Evolutionary conservation across 768 basidiomycete genomes (phyloP).

Genomic region (Lactarius psammicola): DNA sequence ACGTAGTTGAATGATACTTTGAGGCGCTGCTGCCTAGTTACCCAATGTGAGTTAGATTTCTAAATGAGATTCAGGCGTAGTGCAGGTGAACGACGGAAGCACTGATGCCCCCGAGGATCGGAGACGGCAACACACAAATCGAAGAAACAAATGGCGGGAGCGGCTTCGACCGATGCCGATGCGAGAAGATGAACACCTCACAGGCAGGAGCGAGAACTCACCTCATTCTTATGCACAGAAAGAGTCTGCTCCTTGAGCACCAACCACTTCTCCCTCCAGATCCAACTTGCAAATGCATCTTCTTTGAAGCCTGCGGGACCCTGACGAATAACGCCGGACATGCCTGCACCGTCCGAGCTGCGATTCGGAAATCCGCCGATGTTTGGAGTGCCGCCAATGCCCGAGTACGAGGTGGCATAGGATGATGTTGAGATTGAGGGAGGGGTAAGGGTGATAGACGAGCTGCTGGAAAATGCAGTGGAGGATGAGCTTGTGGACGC

Average conservation of each 20-base stretch:
- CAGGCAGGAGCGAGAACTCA: conserved; percentile 44
- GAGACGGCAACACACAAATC: background rate
- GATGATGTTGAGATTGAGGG: conserved; percentile 55
- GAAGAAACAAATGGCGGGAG: background rate
- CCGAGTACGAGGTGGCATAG: conserved; percentile 66
- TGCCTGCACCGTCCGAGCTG: conserved; percentile 37
- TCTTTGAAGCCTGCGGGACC: conserved; percentile 91
- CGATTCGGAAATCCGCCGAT: conserved; percentile 81
- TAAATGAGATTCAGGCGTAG: background rate
- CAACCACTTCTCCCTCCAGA: conserved; percentile 91
- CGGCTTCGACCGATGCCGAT: background rate
- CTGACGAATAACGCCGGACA: conserved; percentile 54
- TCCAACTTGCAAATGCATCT: conserved; percentile 87
- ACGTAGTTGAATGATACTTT: conserved; percentile 60
- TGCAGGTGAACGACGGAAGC: background rate
- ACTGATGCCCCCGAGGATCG: background rate
- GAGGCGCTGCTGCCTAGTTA: conserved; percentile 50
- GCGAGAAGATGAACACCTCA: background rate
- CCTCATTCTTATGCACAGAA: conserved; percentile 89
- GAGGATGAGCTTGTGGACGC: conserved; percentile 46
- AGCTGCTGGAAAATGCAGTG: conserved; percentile 55
- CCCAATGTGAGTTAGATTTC: background rate
- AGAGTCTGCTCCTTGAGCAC: conserved; percentile 78
- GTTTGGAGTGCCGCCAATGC: conserved; percentile 82
- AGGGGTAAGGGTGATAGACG: conserved; percentile 51